phyloP scores from a whole-genome alignment of 2,329 filamentous ascomycete species.

The Pseudohalonectria lignicola region DNA sequence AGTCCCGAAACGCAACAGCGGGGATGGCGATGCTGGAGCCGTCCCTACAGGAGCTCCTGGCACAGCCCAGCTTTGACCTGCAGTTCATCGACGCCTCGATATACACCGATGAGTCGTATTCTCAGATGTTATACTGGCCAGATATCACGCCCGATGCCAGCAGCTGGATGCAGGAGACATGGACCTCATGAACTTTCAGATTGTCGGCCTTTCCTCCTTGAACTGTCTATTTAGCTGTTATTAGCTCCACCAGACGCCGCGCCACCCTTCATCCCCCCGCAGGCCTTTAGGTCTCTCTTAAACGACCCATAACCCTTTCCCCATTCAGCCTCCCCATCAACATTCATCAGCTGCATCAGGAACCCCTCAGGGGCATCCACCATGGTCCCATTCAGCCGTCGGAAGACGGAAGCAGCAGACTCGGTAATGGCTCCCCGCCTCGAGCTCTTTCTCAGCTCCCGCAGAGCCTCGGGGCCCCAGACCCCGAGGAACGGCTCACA shows the following conservation, averaged over 20 bases:
- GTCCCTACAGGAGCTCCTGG: not conserved
- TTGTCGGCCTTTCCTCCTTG: too few relatives aligned
- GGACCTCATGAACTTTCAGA: not conserved
- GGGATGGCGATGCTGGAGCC: slow-evolving; percentile 1
- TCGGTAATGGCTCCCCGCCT: not conserved
- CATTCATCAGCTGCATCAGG: not conserved
- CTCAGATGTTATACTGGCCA: slow-evolving; percentile 1
- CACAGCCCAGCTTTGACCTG: not conserved
- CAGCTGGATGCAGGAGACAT: too few relatives aligned
- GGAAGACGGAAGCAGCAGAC: not conserved
- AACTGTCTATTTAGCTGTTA: too few relatives aligned
- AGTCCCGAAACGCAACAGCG: not conserved
- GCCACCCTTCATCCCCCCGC: too few relatives aligned
- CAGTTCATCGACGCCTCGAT: slow-evolving; percentile 2
- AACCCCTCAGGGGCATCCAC: not conserved
- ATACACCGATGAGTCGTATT: not conserved
- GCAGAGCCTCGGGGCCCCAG: slow-evolving; percentile 20
- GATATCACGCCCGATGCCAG: not conserved
- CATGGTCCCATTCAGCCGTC: not conserved
- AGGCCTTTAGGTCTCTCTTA: not conserved
- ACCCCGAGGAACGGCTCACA: slow-evolving; percentile 23
- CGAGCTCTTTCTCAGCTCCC: not conserved
- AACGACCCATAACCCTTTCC: not conserved
- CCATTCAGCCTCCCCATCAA: not conserved
- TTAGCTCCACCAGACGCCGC: too few relatives aligned